phyloP scores from a whole-genome alignment of 2,329 filamentous ascomycete species.

The Penicillium sclerotigenum region DNA sequence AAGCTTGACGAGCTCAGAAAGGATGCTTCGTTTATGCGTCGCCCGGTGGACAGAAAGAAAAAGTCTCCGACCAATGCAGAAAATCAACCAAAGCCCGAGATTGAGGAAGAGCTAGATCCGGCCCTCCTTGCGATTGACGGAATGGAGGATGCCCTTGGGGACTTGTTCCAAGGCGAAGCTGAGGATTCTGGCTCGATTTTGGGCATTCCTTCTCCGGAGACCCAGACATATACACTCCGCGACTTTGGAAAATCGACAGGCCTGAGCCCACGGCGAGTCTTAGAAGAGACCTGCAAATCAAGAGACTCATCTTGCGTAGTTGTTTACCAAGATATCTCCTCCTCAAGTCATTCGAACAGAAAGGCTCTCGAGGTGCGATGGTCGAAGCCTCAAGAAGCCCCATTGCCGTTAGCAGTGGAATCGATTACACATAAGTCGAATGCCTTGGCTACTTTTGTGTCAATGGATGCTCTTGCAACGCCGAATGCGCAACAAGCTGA shows the following conservation, averaged over 20 bases:
- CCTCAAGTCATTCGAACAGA: slow-evolving; percentile 70
- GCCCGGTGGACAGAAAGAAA: slow-evolving; percentile 22
- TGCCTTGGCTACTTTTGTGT: slow-evolving; percentile 56
- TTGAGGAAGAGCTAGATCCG: slow-evolving; percentile 18
- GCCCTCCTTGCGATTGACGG: slow-evolving; percentile 31
- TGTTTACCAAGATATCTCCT: slow-evolving; percentile 66
- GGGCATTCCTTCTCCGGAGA: slow-evolving; percentile 39
- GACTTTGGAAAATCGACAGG: slow-evolving; percentile 85
- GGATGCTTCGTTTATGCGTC: slow-evolving; percentile 47
- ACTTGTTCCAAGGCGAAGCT: slow-evolving; percentile 52
- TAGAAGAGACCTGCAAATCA: slow-evolving; percentile 85
- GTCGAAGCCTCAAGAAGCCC: slow-evolving; percentile 67
- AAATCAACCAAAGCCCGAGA: slow-evolving; percentile 25
- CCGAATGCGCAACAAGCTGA: slow-evolving; percentile 79
- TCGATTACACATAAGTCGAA: slow-evolving; percentile 46
- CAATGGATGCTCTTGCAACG: slow-evolving; percentile 71
- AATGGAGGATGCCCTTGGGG: slow-evolving; percentile 46
- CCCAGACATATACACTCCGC: slow-evolving; percentile 52
- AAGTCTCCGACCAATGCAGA: slow-evolving; percentile 50
- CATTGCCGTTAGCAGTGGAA: slow-evolving; percentile 43
- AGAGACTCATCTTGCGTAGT: slow-evolving; percentile 62
- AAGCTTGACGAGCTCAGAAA: slow-evolving; percentile 60
- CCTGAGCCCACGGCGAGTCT: slow-evolving; percentile 67
- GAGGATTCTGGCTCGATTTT: slow-evolving; percentile 38
- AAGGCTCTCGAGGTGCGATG: slow-evolving; percentile 73